These are phyloP conservation scores for Euphorbia pulcherrima DNA, from an alignment of 345 rosid species.

Conservation along the genomic window DNA sequence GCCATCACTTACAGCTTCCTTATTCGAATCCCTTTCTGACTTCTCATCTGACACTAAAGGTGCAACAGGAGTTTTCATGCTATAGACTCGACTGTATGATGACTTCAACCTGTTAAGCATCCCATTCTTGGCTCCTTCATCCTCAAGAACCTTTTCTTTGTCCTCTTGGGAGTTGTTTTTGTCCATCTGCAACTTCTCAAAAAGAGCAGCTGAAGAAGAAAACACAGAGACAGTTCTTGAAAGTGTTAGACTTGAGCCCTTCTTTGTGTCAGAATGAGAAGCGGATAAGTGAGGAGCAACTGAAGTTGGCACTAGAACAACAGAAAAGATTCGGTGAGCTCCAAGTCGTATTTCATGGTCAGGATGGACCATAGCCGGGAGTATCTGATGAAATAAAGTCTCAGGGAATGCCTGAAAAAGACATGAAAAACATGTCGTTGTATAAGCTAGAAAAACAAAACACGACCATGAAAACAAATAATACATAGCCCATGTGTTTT, in stretches of 20 bases:
- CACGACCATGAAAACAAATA: constrained; percentile 8
- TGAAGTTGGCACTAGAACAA: constrained; percentile 89
- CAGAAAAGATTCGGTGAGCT: constrained; percentile 89
- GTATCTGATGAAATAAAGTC: constrained; percentile 89
- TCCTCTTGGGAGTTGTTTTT: constrained; percentile 39
- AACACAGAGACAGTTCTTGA: constrained; percentile 94
- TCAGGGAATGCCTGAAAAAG: constrained; percentile 78
- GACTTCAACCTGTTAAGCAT: constrained; percentile 50
- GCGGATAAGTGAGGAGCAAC: constrained; percentile 59
- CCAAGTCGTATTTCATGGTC: constrained; percentile 88
- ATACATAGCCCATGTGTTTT: neutral
- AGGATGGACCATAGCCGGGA: constrained; percentile 92
- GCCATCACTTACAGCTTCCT: constrained; percentile 44
- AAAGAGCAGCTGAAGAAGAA: constrained; percentile 98
- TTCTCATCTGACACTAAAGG: constrained; percentile 27
- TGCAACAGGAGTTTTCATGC: constrained; percentile 7
- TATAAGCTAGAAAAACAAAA: constrained; percentile 6
- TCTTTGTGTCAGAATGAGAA: constrained; percentile 39
- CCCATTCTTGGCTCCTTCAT: constrained; percentile 37
- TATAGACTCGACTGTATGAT: constrained; percentile 41
- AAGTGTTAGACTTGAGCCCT: constrained; percentile 61
- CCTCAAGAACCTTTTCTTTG: constrained; percentile 32
- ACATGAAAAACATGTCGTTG: constrained; percentile 16
- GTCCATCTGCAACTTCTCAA: constrained; percentile 72
- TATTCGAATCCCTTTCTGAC: constrained; percentile 22